Evolutionary conservation across 129 eudicot species (phyloP), one percentile per base, ranked within the genome.

Genomic region (Artemisia tridentata): DNA sequence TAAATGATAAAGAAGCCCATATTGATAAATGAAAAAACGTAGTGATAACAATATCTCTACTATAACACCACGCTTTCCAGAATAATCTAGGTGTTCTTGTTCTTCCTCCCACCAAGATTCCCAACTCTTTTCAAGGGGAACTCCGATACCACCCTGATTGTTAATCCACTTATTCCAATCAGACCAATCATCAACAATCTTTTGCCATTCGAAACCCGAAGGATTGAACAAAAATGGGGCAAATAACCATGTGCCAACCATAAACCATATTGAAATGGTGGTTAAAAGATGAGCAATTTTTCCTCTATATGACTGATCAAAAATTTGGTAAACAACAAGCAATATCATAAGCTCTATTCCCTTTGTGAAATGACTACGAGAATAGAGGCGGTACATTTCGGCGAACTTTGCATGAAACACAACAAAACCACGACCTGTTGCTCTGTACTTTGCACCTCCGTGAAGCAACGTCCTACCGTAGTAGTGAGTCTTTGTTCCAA

Each of bases 71-170:
- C 96, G 96, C 46, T 76, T 83, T 7, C 98, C 98, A 29, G 96
- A 80, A 78, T 88, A 95, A 38, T 79, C 86, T 47, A 92, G 81
- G 62, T 88, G 98, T 67, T 92, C 98, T 75, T 92, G 98, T 77
- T 92, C 98, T 82, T 92, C 96, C 68, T 92, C 98, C 98, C 98
- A 92, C 98, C 98, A 92, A 21, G 98, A 92, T 74, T 92, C 98
- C 98, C 98, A 92, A 80, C 98, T 92, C 74, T 92, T 88, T 68
- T 86, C 98, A 1, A 96, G 87, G 55, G 91, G 96, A 27, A 92
- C 98, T 71, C 98, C 96, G 41, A 92, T 92, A 67, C 98, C 98
- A 59, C 98, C 98, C 65, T 86, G 80, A 68, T 88, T 92, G 73
- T 83, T n/a, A n/a, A n/a, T n/a, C n/a, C n/a, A n/a, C n/a, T n/a